phyloP scores from a whole-genome alignment of 257 asterid genomes.

The Gynochthodes officinalis region DNA sequence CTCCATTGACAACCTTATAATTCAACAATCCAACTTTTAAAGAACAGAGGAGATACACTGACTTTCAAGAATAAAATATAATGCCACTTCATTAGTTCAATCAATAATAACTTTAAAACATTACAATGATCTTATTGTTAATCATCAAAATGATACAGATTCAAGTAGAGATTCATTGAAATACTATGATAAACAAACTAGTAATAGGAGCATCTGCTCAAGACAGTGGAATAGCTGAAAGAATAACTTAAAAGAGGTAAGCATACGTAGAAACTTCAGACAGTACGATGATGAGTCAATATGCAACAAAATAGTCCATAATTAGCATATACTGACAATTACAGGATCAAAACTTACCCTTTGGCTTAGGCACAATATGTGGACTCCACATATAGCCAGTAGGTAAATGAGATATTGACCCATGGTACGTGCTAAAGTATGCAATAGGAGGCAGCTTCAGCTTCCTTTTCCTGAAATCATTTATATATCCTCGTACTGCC shows the following conservation, averaged over 20 bases:
- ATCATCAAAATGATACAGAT: neutral
- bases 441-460: conserved; percentile 92
- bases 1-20: neutral
- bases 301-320: neutral
- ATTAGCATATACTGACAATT: neutral
- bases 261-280: neutral
- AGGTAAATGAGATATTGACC: conserved; percentile 96
- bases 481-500: conserved; percentile 91
- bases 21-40: neutral
- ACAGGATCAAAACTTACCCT: conserved; percentile 44
- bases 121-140: neutral
- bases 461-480: conserved; percentile 88
- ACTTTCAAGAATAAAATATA: neutral
- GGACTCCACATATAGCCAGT: conserved; percentile 99
- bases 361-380: conserved; percentile 88
- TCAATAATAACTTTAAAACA: neutral
- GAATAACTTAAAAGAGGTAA: neutral
- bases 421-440: conserved; percentile 89
- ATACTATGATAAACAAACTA: neutral
- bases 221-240: neutral
- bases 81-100: neutral
- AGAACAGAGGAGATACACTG: neutral
- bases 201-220: neutral
- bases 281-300: neutral
- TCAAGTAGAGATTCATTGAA: neutral